Conservation (phyloP, 2,329 filamentous ascomycete genomes). For the Hortaea sp. region DNA sequence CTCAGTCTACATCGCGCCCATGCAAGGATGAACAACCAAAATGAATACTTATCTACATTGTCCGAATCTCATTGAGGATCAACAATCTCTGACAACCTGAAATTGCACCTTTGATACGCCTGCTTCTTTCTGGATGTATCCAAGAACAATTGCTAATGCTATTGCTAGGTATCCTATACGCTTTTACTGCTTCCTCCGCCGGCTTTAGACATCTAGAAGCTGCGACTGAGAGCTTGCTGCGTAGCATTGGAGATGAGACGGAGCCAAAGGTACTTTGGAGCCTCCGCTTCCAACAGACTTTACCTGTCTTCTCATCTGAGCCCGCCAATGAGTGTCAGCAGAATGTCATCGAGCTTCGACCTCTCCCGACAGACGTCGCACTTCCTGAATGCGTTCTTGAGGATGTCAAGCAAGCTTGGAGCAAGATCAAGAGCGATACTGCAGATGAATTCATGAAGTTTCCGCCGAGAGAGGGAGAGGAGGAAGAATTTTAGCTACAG, state of each 20-base stretch:
- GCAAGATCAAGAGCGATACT: constrained; percentile 46
- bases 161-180: constrained; percentile 49
- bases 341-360: constrained; percentile 38
- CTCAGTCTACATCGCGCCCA: constrained; percentile 1
- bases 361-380: constrained; percentile 52
- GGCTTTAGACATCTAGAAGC: constrained; percentile 29
- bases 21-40: constrained; percentile 64
- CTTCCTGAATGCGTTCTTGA: constrained; percentile 64
- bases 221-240: constrained; percentile 35
- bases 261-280: constrained; percentile 41
- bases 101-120: constrained; percentile 30
- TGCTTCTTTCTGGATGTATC: not conserved
- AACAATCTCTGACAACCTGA: constrained; percentile 84
- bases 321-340: not conserved
- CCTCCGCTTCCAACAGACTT: constrained; percentile 41
- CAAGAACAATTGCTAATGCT: not conserved
- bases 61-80: constrained; percentile 89
- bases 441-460: constrained; percentile 65
- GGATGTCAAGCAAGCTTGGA: constrained; percentile 62
- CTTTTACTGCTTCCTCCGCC: constrained; percentile 32
- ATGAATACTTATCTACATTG: constrained; percentile 99
- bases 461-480: constrained; percentile 17
- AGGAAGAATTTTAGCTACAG: constrained; percentile 13
- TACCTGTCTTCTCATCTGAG: not conserved
- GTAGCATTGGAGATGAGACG: constrained; percentile 24